Evolutionary conservation across 306 rosid species (phyloP).

Genomic region (Fagus sylvatica): DNA sequence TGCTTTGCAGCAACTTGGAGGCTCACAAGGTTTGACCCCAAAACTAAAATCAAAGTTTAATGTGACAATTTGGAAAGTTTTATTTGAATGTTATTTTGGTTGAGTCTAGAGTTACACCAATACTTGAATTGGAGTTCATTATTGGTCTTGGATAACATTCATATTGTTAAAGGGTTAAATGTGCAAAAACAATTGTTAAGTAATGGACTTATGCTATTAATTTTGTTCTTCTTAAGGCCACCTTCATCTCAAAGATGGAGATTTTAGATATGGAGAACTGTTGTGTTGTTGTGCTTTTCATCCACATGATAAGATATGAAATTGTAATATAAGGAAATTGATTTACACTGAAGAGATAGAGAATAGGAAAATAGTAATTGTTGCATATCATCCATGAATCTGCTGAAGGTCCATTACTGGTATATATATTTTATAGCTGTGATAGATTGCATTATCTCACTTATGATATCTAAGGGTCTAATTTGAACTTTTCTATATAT

Average conservation of each 20-base stretch:
- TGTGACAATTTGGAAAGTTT: not conserved
- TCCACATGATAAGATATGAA: constrained; percentile 4
- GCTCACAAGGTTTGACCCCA: constrained; percentile 80
- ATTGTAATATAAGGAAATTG: constrained; percentile 24
- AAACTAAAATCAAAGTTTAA: constrained; percentile 1
- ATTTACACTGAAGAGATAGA: constrained; percentile 12
- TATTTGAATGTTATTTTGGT: not conserved
- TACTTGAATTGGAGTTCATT: constrained; percentile 24
- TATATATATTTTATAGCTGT: constrained; percentile 15
- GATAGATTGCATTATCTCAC: constrained; percentile 5
- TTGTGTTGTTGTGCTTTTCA: constrained; percentile 18
- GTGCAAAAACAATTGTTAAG: not conserved
- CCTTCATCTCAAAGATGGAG: constrained; percentile 18
- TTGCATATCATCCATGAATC: constrained; percentile 23
- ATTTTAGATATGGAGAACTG: constrained; percentile 24
- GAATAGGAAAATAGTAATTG: constrained; percentile 11
- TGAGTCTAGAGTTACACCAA: constrained; percentile 11
- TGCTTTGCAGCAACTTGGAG: constrained; percentile 96
- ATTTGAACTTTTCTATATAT: constrained; percentile 13
- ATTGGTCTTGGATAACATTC: constrained; percentile 1
- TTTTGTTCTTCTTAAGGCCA: not conserved
- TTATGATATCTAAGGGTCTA: constrained; percentile 29
- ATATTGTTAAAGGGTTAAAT: constrained; percentile 20
- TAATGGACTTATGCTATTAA: not conserved
- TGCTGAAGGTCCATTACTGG: constrained; percentile 15